These are phyloP conservation scores for Cryptococcus sp. DNA, from an alignment of 1,284 basidiomycete genomes.

Conservation along the genomic window DNA sequence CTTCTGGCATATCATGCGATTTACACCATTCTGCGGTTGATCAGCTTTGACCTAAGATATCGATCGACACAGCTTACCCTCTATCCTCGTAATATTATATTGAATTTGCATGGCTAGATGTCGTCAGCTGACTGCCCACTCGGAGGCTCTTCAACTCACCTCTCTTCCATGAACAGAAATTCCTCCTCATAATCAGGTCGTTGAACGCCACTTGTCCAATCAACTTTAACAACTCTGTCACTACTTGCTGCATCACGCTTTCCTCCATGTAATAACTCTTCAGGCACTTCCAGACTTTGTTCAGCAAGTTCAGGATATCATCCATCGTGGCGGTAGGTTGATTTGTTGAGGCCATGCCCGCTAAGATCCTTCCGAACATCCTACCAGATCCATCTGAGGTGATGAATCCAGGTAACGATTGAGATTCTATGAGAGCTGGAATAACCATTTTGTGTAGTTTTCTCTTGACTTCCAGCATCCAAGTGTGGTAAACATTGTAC, in stretches of 20 bases:
- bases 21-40: conserved; percentile 66
- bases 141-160: conserved; percentile 54
- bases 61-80: conserved; percentile 47
- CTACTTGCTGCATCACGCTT: conserved; percentile 91
- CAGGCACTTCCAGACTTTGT: conserved; percentile 97
- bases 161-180: conserved; percentile 99
- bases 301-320: conserved; percentile 92
- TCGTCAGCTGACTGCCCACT: neutral
- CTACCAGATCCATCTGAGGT: conserved; percentile 85
- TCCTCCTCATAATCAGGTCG: conserved; percentile 94
- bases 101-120: conserved; percentile 93
- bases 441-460: conserved; percentile 97
- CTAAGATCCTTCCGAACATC: conserved; percentile 84
- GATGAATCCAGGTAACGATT: conserved; percentile 95
- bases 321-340: conserved; percentile 97
- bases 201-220: conserved; percentile 98
- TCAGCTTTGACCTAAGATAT: neutral
- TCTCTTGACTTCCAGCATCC: conserved; percentile 99
- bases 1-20: conserved; percentile 98
- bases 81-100: conserved; percentile 96
- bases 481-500: conserved; percentile 99
- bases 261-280: conserved; percentile 99
- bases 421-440: conserved; percentile 94
- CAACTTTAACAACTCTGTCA: conserved; percentile 92
- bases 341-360: conserved; percentile 61